Evolutionary conservation across 2,329 filamentous ascomycete species (phyloP).

Genomic region (Microdochium trichocladiopsis): DNA sequence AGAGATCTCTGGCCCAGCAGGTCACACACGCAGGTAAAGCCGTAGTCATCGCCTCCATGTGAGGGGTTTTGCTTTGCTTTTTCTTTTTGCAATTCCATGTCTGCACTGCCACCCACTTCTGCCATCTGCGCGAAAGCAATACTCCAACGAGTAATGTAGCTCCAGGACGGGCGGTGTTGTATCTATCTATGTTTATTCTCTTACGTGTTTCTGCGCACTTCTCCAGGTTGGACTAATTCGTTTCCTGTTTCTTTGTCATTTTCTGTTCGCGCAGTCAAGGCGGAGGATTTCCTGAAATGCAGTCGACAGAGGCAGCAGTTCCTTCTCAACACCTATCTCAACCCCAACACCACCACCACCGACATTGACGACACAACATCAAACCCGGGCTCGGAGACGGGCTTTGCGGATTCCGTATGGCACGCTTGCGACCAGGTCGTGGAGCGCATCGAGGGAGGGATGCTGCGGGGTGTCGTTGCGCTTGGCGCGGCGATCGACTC

Average conservation of each 20-base stretch:
- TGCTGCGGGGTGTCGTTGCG: neutral
- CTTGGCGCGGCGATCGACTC: neutral
- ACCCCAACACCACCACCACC: neutral
- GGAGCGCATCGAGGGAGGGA: neutral
- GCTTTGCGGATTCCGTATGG: neutral
- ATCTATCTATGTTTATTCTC: no score
- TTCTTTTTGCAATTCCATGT: neutral
- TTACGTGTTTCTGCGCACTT: no score
- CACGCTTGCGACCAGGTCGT: neutral
- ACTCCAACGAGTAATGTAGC: no score
- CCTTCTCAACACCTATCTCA: neutral
- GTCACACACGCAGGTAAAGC: constrained; percentile 56
- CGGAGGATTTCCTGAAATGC: neutral
- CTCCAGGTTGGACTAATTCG: no score
- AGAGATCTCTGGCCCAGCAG: constrained; percentile 56
- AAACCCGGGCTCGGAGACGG: neutral
- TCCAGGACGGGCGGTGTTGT: no score
- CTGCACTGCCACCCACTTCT: neutral
- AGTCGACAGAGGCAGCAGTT: neutral
- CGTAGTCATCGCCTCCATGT: constrained; percentile 48
- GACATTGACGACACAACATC: neutral
- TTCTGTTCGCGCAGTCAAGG: neutral
- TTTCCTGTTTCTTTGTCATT: no score
- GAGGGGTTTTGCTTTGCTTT: neutral
- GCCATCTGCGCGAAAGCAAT: no score